These are phyloP conservation scores for Amoeboradix gromovi DNA, from an alignment of 371 early-diverging fungal species.

Conservation along the genomic window DNA sequence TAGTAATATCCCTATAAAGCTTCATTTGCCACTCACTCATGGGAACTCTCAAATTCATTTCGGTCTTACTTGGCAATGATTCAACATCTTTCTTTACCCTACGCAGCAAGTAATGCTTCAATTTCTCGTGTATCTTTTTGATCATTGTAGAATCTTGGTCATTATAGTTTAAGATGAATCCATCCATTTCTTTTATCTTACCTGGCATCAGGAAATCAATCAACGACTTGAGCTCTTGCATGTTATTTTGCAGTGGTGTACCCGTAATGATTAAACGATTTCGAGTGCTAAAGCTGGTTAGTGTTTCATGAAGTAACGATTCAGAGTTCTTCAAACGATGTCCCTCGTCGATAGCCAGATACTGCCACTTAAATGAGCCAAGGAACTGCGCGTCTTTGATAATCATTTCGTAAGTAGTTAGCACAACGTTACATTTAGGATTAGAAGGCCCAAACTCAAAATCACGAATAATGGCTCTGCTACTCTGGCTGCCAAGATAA, in stretches of 20 bases:
- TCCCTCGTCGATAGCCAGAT: slow-evolving; percentile 63
- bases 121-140: slow-evolving; percentile 30
- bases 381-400: slow-evolving; percentile 54
- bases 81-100: slow-evolving; percentile 92
- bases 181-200: slow-evolving; percentile 30
- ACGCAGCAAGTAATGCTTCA: slow-evolving; percentile 68
- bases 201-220: slow-evolving; percentile 55
- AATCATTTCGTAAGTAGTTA: slow-evolving; percentile 82
- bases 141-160: slow-evolving; percentile 21
- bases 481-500: slow-evolving; percentile 56
- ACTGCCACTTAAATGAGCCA: slow-evolving; percentile 46
- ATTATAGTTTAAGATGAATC: slow-evolving; percentile 22
- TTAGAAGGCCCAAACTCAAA: slow-evolving; percentile 42
- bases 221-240: slow-evolving; percentile 47
- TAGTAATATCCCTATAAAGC: slow-evolving; percentile 68
- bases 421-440: slow-evolving; percentile 57
- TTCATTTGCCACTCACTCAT: slow-evolving; percentile 58
- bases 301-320: slow-evolving; percentile 51
- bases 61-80: slow-evolving; percentile 71
- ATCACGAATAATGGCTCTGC: slow-evolving; percentile 54
- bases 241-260: slow-evolving; percentile 60
- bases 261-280: slow-evolving; percentile 61
- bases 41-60: slow-evolving; percentile 73
- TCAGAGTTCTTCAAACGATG: slow-evolving; percentile 67
- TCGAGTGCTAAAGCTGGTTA: slow-evolving; percentile 35